Evolutionary conservation across 345 rosid species (phyloP), one percentile per base, ranked within the genome.

Genomic region (Citrus australasica): DNA sequence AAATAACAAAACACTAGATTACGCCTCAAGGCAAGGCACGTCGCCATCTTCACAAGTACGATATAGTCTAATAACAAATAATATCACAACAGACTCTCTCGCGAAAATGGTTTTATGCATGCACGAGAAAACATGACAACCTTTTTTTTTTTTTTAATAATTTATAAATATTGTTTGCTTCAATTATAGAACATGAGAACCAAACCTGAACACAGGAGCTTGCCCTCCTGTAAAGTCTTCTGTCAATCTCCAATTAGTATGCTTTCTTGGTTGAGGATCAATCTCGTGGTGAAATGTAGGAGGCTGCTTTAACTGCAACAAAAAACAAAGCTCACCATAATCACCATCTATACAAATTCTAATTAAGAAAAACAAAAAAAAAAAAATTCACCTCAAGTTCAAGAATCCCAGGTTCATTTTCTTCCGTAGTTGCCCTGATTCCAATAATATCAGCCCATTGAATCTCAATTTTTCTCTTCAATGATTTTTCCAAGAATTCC

Each of bases 401-500:
- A 17, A 87, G 87, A 28, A 42, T 55, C 59, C 77, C 88, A 35
- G 70, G 62, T 2, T 30, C 40, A 69, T 77, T 62, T n/a, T 75
- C 83, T 27, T 32, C 2, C 27, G 33, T 0, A 25, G 16, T 19
- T 13, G 66, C 62, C 58, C 6, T 69, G 14, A 85, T 55, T 14
- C 87, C 81, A 42, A 48, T 67, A 14, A 87, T 66, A 62, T 87
- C 87, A 76, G 67, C 35, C 88, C 88, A 80, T 2, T 66, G 68
- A 11, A 87, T 76, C 73, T 87, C 88, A 0, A 87, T 79, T 84
- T 90, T 90, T 48, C 79, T 83, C 76, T 90, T 92, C 35, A 82
- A 79, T 4, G 73, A 76, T 0, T 71, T 16, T 19, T 78, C 75
- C 40, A 91, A 79, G 56, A 85, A 33, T 56, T 94, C 93, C 98